Conservation (phyloP, 108 stramenopile species). For the Nannochloropsis salina region DNA sequence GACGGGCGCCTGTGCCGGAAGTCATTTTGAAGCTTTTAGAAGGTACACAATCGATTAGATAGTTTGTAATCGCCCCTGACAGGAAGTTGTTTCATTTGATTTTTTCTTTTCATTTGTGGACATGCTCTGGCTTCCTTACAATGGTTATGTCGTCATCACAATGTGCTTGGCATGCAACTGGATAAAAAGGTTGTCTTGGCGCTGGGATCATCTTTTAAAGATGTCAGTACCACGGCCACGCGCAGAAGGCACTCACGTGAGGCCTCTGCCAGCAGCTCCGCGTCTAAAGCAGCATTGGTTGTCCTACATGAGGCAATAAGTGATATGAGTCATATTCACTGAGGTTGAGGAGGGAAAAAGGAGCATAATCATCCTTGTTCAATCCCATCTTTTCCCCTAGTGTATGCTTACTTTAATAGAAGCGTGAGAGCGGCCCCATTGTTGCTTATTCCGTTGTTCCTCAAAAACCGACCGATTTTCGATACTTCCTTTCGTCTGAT, state of each 20-base stretch:
- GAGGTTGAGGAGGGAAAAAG: background rate
- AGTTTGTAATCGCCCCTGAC: too few species aligned
- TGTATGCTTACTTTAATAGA: slow-evolving; percentile 1
- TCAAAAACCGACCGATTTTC: slow-evolving; percentile 12
- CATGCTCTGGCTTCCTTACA: background rate
- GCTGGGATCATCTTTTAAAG: background rate
- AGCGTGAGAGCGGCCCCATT: background rate
- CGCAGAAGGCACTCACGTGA: slow-evolving; percentile 2
- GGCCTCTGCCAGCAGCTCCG: background rate
- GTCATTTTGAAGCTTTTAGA: too few species aligned
- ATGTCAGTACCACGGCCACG: background rate
- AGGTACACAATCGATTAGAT: too few species aligned
- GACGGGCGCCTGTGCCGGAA: too few species aligned
- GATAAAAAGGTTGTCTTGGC: background rate
- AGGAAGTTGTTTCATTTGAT: too few species aligned
- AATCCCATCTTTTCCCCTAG: background rate
- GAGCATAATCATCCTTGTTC: background rate
- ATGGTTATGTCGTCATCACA: background rate
- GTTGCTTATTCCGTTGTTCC: background rate
- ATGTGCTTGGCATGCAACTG: background rate
- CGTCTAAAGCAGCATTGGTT: slow-evolving; percentile 4
- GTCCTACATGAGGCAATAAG: background rate
- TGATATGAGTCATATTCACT: background rate
- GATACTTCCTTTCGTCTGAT: background rate
- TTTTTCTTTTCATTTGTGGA: background rate